Base-by-base conservation (phyloP, 2,329 filamentous ascomycete genomes). In the Fusarium redolens region DNA sequence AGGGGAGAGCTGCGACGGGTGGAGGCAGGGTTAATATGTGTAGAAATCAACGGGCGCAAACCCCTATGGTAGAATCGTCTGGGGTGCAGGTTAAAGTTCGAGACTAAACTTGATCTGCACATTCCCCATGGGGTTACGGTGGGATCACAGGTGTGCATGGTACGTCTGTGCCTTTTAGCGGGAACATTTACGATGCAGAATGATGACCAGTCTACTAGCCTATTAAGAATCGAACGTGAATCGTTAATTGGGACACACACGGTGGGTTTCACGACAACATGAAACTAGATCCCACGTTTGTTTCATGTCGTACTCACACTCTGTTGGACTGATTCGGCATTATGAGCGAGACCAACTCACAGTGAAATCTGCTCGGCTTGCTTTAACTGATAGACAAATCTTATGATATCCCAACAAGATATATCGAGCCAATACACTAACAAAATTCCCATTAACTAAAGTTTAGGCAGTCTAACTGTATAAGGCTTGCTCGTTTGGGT, bases 281-380 rank as follows among this genome's bases (percentile, higher is more conserved):
- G 52, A 51, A 51, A 78, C 41, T 57, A 61, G 52, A 70, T 60
- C n/a, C 73, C 75, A 58, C 77, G 71, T 10, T 50, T 62, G 68
- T 73, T 78, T 35, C 69, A 73, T 44, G 75, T 72, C 22, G 67
- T 65, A 4, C 60, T 62, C 22, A 73, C 69, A 28, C 54, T 75
- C 64, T 76, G 72, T 62, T 66, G 73, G 7, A 72, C 65, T 14
- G 70, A 52, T 41, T 65, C 66, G 8, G 78, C 78, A 57, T 80
- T 75, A 17, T 61, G 44, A 17, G 44, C 62, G 7, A 47, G 55
- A 54, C 28, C 28, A 28, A 28, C 28, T 28, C 28, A 28, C 6
- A 28, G 2, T 7, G 28, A 28, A 28, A 28, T 25, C 28, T 28
- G 28, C 5, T 28, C 28, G 28, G 28, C 28, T 28, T 28, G 28